These are phyloP conservation scores for Aureobasidium sp. DNA, from an alignment of 2,329 filamentous ascomycete genomes.

Conservation along the genomic window DNA sequence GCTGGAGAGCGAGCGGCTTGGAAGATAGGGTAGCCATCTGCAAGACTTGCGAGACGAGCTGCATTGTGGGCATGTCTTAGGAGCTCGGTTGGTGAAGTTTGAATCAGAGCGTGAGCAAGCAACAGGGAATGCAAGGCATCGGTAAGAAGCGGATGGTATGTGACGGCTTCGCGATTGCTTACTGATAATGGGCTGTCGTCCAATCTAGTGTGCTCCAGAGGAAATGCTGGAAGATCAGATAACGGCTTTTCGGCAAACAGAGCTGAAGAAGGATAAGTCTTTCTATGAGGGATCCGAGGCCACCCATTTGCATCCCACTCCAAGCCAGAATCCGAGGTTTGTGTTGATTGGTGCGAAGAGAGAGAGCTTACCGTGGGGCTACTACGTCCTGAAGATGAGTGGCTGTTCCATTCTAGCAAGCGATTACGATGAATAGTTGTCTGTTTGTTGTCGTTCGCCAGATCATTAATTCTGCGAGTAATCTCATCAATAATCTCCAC, in stretches of 20 bases:
- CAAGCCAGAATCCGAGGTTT: constrained; percentile 20
- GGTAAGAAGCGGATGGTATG: constrained; percentile 71
- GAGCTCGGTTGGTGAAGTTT: constrained; percentile 70
- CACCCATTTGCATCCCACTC: constrained; percentile 30
- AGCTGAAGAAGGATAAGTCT: constrained; percentile 49
- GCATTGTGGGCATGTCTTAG: constrained; percentile 76
- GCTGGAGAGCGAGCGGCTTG: constrained; percentile 62
- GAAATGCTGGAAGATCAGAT: constrained; percentile 59
- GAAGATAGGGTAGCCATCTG: constrained; percentile 75
- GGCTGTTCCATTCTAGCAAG: constrained; percentile 21
- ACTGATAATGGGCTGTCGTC: constrained; percentile 26
- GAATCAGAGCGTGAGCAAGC: constrained; percentile 68
- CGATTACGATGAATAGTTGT: constrained; percentile 24
- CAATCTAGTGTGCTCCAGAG: constrained; percentile 29
- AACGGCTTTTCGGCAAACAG: constrained; percentile 66
- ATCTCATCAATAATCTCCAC: constrained; percentile 51
- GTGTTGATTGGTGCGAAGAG: constrained; percentile 33
- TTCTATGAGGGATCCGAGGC: constrained; percentile 41
- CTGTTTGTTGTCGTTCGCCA: constrained; percentile 38
- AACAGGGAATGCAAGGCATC: constrained; percentile 73
- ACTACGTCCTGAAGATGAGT: constrained; percentile 12
- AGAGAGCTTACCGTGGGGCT: constrained; percentile 32
- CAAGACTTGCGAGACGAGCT: constrained; percentile 62
- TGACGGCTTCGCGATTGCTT: constrained; percentile 55
- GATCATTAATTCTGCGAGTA: constrained; percentile 49